A percentile compares a stretch with the other conserved stretches of the same genome.
Conservation (phyloP, 805 yeast species). For the Starmerella apicola region DNA sequence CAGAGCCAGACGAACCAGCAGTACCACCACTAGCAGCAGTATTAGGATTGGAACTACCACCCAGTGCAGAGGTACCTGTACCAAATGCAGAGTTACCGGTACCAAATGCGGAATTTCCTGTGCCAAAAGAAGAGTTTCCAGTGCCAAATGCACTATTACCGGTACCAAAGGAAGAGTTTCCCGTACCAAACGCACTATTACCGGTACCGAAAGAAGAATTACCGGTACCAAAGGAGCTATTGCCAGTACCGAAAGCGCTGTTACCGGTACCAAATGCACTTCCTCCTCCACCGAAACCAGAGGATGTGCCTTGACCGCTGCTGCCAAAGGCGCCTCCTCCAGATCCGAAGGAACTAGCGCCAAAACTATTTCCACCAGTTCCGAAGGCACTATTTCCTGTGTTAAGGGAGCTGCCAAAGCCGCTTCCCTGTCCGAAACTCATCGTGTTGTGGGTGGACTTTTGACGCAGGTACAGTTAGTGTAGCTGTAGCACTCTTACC, state of each 20-base stretch:
- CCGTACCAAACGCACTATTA: slow-evolving; percentile 14
- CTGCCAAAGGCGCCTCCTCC: slow-evolving; percentile 10
- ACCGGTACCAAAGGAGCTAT: slow-evolving; percentile 10
- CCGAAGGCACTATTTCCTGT: slow-evolving; percentile 20
- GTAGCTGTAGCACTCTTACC: too few relatives aligned
- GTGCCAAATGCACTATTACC: slow-evolving; percentile 15
- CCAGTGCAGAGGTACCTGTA: slow-evolving; percentile 14
- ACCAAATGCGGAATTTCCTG: slow-evolving; percentile 23
- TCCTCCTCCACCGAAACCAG: slow-evolving; percentile 20
- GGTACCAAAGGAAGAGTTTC: slow-evolving; percentile 14
- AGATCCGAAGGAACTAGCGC: slow-evolving; percentile 5
- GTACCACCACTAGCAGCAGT: too few relatives aligned
- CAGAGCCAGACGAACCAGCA: too few relatives aligned
- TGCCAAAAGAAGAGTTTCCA: slow-evolving; percentile 18
- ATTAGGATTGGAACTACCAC: too few relatives aligned
- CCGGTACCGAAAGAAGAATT: slow-evolving; percentile 18
- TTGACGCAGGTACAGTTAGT: too few relatives aligned
- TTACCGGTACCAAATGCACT: slow-evolving; percentile 13
- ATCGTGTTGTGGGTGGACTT: too few relatives aligned
- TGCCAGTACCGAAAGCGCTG: slow-evolving; percentile 19
- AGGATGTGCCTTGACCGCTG: too few relatives aligned
- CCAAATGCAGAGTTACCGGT: slow-evolving; percentile 20
- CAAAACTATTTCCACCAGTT: too few relatives aligned
- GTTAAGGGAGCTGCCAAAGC: slow-evolving; percentile 2
- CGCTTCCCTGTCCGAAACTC: neutral